Percentiles rank a stretch among this genome's conserved stretches.
These are phyloP conservation scores for Brassica nigra DNA, from an alignment of 345 rosid species.

Conservation along the genomic window DNA sequence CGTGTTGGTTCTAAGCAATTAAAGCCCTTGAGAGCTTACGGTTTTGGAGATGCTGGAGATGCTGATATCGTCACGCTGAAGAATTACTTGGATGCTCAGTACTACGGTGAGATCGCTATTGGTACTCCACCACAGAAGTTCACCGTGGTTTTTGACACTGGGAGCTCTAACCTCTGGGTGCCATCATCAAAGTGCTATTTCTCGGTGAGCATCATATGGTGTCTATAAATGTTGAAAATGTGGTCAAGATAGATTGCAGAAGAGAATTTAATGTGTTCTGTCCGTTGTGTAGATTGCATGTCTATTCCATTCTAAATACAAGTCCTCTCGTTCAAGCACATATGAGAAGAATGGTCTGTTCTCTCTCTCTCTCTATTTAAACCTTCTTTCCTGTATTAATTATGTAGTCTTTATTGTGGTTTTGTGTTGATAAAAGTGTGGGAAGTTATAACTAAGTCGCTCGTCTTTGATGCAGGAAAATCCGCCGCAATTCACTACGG, in stretches of 20 bases:
- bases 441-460: neutral
- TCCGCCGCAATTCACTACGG: conserved; percentile 85
- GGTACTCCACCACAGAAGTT: conserved; percentile 95
- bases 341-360: conserved; percentile 78
- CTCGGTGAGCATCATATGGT: conserved; percentile 63
- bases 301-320: conserved; percentile 77
- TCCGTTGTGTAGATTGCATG: conserved; percentile 66
- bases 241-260: neutral
- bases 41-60: conserved; percentile 45
- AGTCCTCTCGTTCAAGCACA: conserved; percentile 69
- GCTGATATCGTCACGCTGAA: conserved; percentile 63
- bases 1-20: conserved; percentile 55
- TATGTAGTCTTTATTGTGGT: neutral
- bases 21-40: conserved; percentile 46
- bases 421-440: neutral
- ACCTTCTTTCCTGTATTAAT: conserved; percentile 6
- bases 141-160: conserved; percentile 91
- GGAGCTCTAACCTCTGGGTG: conserved; percentile 96
- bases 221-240: conserved; percentile 40
- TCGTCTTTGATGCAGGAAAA: conserved; percentile 51
- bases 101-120: conserved; percentile 86
- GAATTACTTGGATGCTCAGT: conserved; percentile 88
- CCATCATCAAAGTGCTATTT: conserved; percentile 85
- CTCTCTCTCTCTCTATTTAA: conserved; percentile 19
- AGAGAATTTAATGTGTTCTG: neutral